These are phyloP conservation scores for Lepidium campestre DNA, from an alignment of 441 rosid species.

Conservation along the genomic window DNA sequence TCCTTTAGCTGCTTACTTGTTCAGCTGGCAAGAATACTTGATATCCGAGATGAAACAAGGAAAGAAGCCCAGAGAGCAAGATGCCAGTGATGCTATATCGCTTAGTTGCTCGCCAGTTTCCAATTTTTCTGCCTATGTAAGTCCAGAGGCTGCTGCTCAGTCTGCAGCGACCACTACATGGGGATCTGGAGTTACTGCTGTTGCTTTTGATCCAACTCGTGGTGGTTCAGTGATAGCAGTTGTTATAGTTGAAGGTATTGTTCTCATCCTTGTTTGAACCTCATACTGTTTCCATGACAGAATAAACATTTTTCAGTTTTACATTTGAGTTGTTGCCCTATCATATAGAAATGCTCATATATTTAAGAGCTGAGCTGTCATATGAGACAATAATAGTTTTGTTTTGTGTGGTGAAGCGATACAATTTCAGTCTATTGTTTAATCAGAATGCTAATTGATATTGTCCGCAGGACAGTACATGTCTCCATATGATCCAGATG, in stretches of 20 bases:
- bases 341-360: neutral
- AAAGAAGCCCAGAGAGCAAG: conserved; percentile 65
- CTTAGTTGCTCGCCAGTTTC: conserved; percentile 98
- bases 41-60: conserved; percentile 79
- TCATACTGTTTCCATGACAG: conserved; percentile 13
- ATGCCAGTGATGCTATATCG: conserved; percentile 52
- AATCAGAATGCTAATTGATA: neutral
- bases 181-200: conserved; percentile 99
- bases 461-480: conserved; percentile 81
- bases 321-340: neutral
- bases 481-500: conserved; percentile 99
- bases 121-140: conserved; percentile 97
- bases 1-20: conserved; percentile 91
- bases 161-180: conserved; percentile 99
- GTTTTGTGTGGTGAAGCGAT: neutral
- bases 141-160: conserved; percentile 97
- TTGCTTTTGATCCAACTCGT: conserved; percentile 97
- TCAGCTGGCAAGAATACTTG: conserved; percentile 96
- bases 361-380: neutral
- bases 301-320: neutral
- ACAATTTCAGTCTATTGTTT: neutral
- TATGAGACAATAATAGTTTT: neutral
- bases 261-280: conserved; percentile 9
- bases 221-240: conserved; percentile 99
- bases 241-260: conserved; percentile 94